These are phyloP conservation scores for Eimeria praecox DNA, from an alignment of 169 alveolate species.

Conservation along the genomic window DNA sequence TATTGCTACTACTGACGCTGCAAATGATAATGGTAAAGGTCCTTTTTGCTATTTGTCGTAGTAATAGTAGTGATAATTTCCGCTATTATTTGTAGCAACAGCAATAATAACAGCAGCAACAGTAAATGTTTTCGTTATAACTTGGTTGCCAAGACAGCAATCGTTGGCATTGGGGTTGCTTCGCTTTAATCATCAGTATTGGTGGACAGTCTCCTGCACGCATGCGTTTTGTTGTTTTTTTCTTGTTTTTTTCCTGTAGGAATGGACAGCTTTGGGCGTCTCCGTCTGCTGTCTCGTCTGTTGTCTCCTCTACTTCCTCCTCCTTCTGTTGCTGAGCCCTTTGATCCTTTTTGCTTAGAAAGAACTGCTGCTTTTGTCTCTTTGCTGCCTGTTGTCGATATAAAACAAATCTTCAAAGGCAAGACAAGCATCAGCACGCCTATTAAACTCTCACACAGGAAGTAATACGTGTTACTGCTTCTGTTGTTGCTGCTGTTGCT, in stretches of 20 bases:
- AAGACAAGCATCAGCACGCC: background rate
- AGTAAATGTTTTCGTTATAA: too few species aligned
- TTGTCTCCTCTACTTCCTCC: conserved; percentile 67
- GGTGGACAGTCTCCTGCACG: background rate
- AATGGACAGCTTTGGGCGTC: conserved; percentile 68
- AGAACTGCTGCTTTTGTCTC: conserved; percentile 67
- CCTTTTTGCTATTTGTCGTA: too few species aligned
- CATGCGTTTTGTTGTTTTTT: background rate
- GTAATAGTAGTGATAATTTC: too few species aligned
- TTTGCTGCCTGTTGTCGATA: conserved; percentile 56
- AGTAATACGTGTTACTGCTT: background rate
- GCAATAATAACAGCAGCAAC: too few species aligned
- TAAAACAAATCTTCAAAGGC: conserved; percentile 28
- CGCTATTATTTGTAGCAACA: too few species aligned
- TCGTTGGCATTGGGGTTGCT: too few species aligned
- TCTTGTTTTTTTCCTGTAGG: background rate
- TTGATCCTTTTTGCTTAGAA: conserved; percentile 45
- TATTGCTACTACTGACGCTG: too few species aligned
- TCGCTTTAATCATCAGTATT: too few species aligned
- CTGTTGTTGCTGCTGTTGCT: background rate
- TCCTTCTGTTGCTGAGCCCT: conserved; percentile 56
- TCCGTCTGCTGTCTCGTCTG: conserved; percentile 17
- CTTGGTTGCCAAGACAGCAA: too few species aligned
- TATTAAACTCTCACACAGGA: background rate
- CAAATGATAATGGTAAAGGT: too few species aligned